Percentiles rank a stretch among this genome's conserved stretches.
These are phyloP conservation scores for Penicillium palitans DNA, from an alignment of 2,329 filamentous ascomycete species.

Conservation along the genomic window DNA sequence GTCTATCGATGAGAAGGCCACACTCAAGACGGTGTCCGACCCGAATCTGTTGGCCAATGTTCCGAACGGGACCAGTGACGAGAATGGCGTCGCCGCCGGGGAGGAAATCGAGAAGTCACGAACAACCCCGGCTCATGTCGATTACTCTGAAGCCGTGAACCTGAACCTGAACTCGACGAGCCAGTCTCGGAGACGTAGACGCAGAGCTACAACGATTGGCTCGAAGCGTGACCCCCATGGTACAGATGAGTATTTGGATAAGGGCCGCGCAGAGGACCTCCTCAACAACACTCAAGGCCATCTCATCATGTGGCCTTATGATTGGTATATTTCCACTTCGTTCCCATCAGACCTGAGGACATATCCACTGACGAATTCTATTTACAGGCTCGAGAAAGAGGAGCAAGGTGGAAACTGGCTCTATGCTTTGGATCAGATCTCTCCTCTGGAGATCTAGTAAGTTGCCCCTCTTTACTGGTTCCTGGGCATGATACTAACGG, in stretches of 20 bases:
- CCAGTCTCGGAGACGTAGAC: constrained; percentile 40
- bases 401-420: constrained; percentile 95
- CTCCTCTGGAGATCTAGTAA: constrained; percentile 89
- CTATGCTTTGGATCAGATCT: constrained; percentile 93
- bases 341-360: not conserved
- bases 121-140: constrained; percentile 34
- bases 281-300: constrained; percentile 81
- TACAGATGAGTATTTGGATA: constrained; percentile 73
- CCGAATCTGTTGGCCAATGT: constrained; percentile 25
- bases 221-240: constrained; percentile 52
- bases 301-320: constrained; percentile 89
- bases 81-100: constrained; percentile 21
- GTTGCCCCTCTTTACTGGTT: constrained; percentile 15
- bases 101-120: constrained; percentile 37
- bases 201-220: constrained; percentile 48
- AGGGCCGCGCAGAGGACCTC: constrained; percentile 76
- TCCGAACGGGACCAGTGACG: constrained; percentile 29
- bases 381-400: constrained; percentile 71
- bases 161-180: constrained; percentile 40
- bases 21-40: constrained; percentile 32
- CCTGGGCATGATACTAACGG: constrained; percentile 20
- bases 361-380: constrained; percentile 14
- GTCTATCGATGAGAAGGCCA: constrained; percentile 48
- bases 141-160: constrained; percentile 45
- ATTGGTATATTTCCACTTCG: constrained; percentile 60